Evolutionary conservation across 192 early-diverging fungal genomes (phyloP).

Genomic region (Umbelopsis vinacea): DNA sequence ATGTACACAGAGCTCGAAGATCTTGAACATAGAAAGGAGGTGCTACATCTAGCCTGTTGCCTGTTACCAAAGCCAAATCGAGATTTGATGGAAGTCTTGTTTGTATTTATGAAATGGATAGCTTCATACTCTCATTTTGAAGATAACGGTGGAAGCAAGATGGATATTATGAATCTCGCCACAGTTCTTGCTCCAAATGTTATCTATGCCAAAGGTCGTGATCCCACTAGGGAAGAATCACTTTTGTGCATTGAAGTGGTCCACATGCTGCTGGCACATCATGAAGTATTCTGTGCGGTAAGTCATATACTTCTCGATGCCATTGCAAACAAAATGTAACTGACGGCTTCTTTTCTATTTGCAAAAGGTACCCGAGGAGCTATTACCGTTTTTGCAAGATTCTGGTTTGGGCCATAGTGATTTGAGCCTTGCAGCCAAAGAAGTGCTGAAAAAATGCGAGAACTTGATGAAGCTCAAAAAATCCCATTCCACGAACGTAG

Average conservation of each 20-base stretch:
- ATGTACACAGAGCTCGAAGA: slow-evolving; percentile 50
- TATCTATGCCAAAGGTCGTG: slow-evolving; percentile 83
- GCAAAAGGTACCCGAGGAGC: slow-evolving; percentile 33
- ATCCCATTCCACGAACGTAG: slow-evolving; percentile 38
- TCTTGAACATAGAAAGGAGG: slow-evolving; percentile 57
- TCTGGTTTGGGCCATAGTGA: slow-evolving; percentile 41
- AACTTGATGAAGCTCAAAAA: slow-evolving; percentile 52
- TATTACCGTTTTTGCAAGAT: slow-evolving; percentile 36
- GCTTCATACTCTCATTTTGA: slow-evolving; percentile 73
- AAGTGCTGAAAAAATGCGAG: slow-evolving; percentile 61
- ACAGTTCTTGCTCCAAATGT: slow-evolving; percentile 96
- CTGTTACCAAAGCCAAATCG: slow-evolving; percentile 90
- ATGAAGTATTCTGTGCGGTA: slow-evolving; percentile 72
- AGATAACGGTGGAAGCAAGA: slow-evolving; percentile 83
- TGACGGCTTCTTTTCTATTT: not conserved
- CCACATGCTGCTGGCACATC: slow-evolving; percentile 67
- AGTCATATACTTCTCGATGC: slow-evolving; percentile 2
- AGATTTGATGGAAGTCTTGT: slow-evolving; percentile 91
- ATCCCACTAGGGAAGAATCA: slow-evolving; percentile 76
- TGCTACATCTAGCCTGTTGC: slow-evolving; percentile 81
- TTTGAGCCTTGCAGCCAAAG: slow-evolving; percentile 54
- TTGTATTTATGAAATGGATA: slow-evolving; percentile 87
- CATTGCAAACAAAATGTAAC: not conserved
- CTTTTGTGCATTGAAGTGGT: slow-evolving; percentile 71
- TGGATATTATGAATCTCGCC: slow-evolving; percentile 91